Percentiles rank a stretch among this genome's conserved stretches.
Evolutionary conservation across 2,329 filamentous ascomycete genomes (phyloP).

Genomic region (Ophiostoma ips): DNA sequence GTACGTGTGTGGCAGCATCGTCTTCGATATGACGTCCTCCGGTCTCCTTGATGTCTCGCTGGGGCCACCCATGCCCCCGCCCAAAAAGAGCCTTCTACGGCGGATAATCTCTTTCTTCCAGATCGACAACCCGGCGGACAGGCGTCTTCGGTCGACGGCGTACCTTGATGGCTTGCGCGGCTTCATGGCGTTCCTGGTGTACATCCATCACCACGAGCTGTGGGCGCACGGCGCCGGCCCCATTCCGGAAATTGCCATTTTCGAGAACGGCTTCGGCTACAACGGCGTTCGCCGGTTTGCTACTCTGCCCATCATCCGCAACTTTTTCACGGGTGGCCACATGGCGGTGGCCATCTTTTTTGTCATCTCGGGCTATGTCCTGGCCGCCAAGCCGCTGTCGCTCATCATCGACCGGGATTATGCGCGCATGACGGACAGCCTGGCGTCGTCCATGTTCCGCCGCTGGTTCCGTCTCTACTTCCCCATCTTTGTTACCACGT

Average conservation of each 20-base stretch:
- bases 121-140: background rate
- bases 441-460: conserved; percentile 34
- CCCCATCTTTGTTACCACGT: conserved; percentile 39
- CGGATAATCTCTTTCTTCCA: background rate
- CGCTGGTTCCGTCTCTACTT: conserved; percentile 36
- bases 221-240: conserved; percentile 34
- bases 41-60: background rate
- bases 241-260: conserved; percentile 20
- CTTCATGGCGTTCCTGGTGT: conserved; percentile 53
- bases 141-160: conserved; percentile 35
- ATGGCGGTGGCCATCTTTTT: conserved; percentile 44
- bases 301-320: conserved; percentile 42
- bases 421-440: conserved; percentile 26
- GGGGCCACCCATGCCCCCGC: background rate
- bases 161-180: conserved; percentile 53
- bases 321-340: conserved; percentile 48
- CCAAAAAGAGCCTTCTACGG: background rate
- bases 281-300: conserved; percentile 33
- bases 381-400: conserved; percentile 35
- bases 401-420: conserved; percentile 31
- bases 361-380: conserved; percentile 34
- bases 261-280: conserved; percentile 42
- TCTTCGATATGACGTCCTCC: background rate
- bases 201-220: conserved; percentile 45
- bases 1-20: no score